Base-by-base conservation (phyloP, 2,329 filamentous ascomycete species). In the Fusarium tricinctum region DNA sequence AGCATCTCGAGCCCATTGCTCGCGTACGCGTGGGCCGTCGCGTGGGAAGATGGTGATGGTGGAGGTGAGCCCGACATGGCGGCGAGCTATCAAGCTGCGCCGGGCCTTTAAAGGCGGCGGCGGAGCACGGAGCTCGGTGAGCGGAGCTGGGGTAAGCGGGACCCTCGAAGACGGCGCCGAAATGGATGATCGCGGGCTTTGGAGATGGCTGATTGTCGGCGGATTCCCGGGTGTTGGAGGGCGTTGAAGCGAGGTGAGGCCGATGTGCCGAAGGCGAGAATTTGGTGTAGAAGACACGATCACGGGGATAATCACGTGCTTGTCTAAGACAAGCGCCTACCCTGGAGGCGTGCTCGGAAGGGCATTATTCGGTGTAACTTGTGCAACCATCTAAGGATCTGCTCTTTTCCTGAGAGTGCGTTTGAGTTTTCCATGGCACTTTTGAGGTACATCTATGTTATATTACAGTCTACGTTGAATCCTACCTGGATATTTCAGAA, bases 1-100 rank as follows among this genome's bases (percentile, higher is more conserved):
- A 83, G 77, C 54, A 82, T 82, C 68, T 82, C 80, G 46, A 83
- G 77, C 33, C 81, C 80, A 71, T 83, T 83, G 73, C 79, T 82
- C 50, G 81, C 81, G 66, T 82, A 83, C 58, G 76, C 79, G 74
- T 82, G 81, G 45, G 79, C 80, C 33, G 75, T 75, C 52, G 78
- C 71, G 63, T 75, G 72, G 46, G 72, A 66, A 38, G 73, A 60
- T 49, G 70, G 47, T 19, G 71, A 67, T 38, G 73, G 73, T 39
- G 73, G 73, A 62, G 73, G 73, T 48, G 73, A 73, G 46, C 65
- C 73, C 42, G 73, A 74, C 73, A 75, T 75, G 63, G 33, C 43
- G 56, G 35, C 49, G 45, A 55, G 42, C 48, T 52, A 33, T 54
- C 49, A 54, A 48, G 63, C 63, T 54, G 47, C 45, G 51, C 63